Evolutionary conservation across 768 basidiomycete genomes (phyloP).

Genomic region (Tricholoma furcatifolium): DNA sequence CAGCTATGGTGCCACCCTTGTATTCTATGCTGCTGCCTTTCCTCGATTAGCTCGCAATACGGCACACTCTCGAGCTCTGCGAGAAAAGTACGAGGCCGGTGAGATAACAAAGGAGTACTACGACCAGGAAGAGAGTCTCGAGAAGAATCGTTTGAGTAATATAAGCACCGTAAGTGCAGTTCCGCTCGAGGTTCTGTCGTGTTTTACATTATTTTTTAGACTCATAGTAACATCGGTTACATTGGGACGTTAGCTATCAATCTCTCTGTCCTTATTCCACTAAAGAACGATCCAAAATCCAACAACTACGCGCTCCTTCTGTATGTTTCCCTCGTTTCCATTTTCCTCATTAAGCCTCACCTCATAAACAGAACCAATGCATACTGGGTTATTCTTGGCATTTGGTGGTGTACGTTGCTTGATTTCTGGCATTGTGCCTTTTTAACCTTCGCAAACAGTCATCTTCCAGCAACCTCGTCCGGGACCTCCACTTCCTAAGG

Average conservation of each 20-base stretch:
- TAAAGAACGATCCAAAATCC: constrained; percentile 54
- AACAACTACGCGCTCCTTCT: constrained; percentile 75
- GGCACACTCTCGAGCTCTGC: constrained; percentile 51
- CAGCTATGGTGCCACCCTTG: constrained; percentile 75
- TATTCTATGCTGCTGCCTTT: constrained; percentile 78
- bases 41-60: constrained; percentile 84
- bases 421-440: background rate
- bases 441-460: constrained; percentile 39
- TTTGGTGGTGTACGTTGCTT: constrained; percentile 79
- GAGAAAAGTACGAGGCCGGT: constrained; percentile 55
- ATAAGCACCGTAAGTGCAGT: constrained; percentile 65
- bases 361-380: constrained; percentile 51
- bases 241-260: constrained; percentile 64
- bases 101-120: constrained; percentile 62
- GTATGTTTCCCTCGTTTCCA: constrained; percentile 36
- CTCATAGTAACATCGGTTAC: constrained; percentile 77
- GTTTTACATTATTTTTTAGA: constrained; percentile 33
- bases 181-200: background rate
- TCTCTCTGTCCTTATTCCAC: constrained; percentile 67
- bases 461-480: constrained; percentile 84
- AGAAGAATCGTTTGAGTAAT: constrained; percentile 85
- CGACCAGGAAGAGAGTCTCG: constrained; percentile 72
- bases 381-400: constrained; percentile 77
- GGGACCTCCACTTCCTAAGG: constrained; percentile 75
- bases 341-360: background rate